These are phyloP conservation scores for Globisporangium emineosum DNA, from an alignment of 352 stramenopile species.

Conservation along the genomic window DNA sequence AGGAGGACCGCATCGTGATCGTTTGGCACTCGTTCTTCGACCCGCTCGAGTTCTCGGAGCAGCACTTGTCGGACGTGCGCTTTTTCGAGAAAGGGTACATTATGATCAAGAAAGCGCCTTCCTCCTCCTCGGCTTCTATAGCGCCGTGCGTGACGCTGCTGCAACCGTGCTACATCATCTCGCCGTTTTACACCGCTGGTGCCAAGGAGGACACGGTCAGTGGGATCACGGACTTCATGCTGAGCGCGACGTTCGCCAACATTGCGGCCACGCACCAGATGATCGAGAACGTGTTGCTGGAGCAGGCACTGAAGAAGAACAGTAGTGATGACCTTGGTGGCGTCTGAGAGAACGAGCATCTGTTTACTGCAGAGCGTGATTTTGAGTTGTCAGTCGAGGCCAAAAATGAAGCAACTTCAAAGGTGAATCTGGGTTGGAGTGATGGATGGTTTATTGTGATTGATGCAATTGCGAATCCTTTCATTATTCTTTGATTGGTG, in stretches of 20 bases:
- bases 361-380: too few species aligned
- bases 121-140: neutral
- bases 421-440: too few species aligned
- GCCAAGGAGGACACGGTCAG: constrained; percentile 6
- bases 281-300: constrained; percentile 24
- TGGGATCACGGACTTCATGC: constrained; percentile 25
- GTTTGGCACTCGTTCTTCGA: constrained; percentile 39
- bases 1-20: constrained; percentile 40
- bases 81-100: constrained; percentile 48
- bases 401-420: too few species aligned
- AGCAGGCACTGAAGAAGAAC: constrained; percentile 2
- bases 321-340: neutral
- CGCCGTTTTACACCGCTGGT: constrained; percentile 10
- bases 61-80: constrained; percentile 29
- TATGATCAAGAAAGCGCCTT: constrained; percentile 23
- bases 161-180: constrained; percentile 24
- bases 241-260: constrained; percentile 20
- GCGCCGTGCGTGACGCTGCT: constrained; percentile 12
- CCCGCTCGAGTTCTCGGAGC: constrained; percentile 39
- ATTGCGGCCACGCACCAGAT: constrained; percentile 22
- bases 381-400: too few species aligned
- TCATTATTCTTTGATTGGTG: too few species aligned
- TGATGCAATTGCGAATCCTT: too few species aligned
- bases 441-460: too few species aligned
- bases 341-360: too few species aligned